Percentiles rank a stretch among this genome's conserved stretches.
Evolutionary conservation across 208 protist genomes (phyloP).

Genomic region (Trypanosoma cruzi): DNA sequence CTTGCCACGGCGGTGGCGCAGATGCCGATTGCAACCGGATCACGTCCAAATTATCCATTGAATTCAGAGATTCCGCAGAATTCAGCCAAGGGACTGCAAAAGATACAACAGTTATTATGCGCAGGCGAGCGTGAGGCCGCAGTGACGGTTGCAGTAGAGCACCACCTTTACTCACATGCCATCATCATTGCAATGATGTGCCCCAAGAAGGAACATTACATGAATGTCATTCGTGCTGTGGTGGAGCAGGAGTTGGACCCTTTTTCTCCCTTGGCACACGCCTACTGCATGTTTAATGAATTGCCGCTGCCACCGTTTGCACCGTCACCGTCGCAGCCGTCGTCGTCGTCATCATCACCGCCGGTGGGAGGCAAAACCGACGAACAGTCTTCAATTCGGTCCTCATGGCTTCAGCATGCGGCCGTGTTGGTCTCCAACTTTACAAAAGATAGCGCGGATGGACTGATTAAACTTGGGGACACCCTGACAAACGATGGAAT

Average conservation of each 20-base stretch:
- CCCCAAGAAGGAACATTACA: constrained; percentile 71
- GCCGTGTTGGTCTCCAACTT: constrained; percentile 68
- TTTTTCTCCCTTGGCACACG: constrained; percentile 71
- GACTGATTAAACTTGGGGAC: constrained; percentile 51
- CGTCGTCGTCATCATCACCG: neutral
- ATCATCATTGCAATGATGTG: constrained; percentile 91
- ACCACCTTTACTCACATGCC: constrained; percentile 64
- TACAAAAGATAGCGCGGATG: constrained; percentile 55
- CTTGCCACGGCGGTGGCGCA: constrained; percentile 33
- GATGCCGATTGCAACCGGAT: neutral
- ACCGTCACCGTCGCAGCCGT: constrained; percentile 1
- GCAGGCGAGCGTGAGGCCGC: constrained; percentile 66
- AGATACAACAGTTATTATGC: constrained; percentile 64
- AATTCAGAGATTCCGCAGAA: neutral
- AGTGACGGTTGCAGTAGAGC: constrained; percentile 54
- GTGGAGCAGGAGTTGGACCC: constrained; percentile 53
- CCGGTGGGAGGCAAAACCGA: neutral
- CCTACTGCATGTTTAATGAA: constrained; percentile 85
- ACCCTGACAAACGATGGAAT: constrained; percentile 42
- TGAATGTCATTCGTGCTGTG: constrained; percentile 60
- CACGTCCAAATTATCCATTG: constrained; percentile 8
- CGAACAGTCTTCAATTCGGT: constrained; percentile 3
- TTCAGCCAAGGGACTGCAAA: constrained; percentile 29
- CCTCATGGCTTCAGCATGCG: constrained; percentile 55
- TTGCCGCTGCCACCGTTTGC: constrained; percentile 59